Base-by-base conservation (phyloP, 108 stramenopile species). In the Stephanodiscus triporus region DNA sequence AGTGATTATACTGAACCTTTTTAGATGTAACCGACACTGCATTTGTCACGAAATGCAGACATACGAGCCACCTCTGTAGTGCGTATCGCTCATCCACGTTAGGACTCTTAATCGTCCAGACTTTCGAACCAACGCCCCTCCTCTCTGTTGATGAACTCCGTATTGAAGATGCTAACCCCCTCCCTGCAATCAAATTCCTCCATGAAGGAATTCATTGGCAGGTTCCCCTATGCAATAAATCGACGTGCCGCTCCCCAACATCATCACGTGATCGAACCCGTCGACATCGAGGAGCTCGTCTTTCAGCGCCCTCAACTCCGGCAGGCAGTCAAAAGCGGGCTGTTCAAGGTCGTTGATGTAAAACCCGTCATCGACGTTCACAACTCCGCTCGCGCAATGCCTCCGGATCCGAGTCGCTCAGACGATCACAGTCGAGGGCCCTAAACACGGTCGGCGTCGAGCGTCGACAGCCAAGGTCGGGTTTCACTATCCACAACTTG, bases 381-480 rank as follows among this genome's bases (percentile, higher is more conserved):
- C 87, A 13, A 90, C 85, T 24, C 87, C 16, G 75, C 75, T 88
- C 79, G 64, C 87, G 56, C 68, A 94, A 71, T 42, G 77, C 71
- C 56, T 94, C 80, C 17, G 91, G 85, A 78, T 95, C 91, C 60
- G 75, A 54, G 2, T 49, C 69, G 66, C 88, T 89, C 71, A 95
- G 75, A 70, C 86, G 73, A 55, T 88, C 87, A 63, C 92, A 95
- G 57, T 96, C 90, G 24, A 98, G 70, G 13, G 93, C 88, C 60
- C 88, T 87, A 72, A 98, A 98, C 23, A 98, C 97, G 27, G 81
- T 72, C 47, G 96, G 96, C 17, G 97, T 98, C 11, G 95, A 96
- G 4, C 97, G 80, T 4, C 97, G n/a, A n/a, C n/a, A n/a, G n/a
- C n/a, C 97, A 51, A 91, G 66, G 29, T 90, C 72, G 9, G 95